These are phyloP conservation scores for Diplocarpon rosae DNA, from an alignment of 2,329 filamentous ascomycete species.

Conservation along the genomic window DNA sequence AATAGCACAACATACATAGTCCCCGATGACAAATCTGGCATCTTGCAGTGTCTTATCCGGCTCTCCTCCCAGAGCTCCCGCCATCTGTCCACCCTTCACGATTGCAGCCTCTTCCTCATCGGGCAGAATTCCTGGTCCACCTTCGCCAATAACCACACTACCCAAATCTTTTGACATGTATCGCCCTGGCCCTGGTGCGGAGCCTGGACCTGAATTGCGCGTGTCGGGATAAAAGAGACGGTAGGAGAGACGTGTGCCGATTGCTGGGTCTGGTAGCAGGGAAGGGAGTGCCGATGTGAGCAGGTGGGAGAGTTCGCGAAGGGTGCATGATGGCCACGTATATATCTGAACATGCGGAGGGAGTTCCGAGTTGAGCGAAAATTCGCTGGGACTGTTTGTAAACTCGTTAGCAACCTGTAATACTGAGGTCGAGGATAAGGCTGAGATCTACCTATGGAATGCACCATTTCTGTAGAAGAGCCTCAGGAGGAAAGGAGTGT, in stretches of 20 bases:
- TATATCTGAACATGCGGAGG: constrained; percentile 68
- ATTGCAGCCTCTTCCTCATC: constrained; percentile 30
- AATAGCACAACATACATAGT: constrained; percentile 77
- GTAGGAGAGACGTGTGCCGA: constrained; percentile 80
- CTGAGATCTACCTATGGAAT: constrained; percentile 52
- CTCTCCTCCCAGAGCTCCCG: constrained; percentile 40
- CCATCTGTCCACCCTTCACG: constrained; percentile 23
- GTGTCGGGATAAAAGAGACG: constrained; percentile 73
- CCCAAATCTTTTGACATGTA: constrained; percentile 76
- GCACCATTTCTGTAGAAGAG: constrained; percentile 69
- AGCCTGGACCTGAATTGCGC: constrained; percentile 22
- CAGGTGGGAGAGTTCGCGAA: constrained; percentile 70
- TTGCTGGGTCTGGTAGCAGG: constrained; percentile 59
- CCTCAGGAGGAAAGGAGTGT: constrained; percentile 73
- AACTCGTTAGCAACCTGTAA: neutral
- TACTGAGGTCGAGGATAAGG: constrained; percentile 7
- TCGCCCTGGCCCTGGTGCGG: constrained; percentile 36
- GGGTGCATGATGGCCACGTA: constrained; percentile 73
- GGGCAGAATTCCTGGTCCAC: constrained; percentile 33
- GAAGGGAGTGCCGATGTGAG: constrained; percentile 58
- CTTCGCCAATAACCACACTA: constrained; percentile 63
- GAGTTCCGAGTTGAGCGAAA: constrained; percentile 42
- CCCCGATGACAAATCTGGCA: constrained; percentile 74
- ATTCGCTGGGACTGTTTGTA: constrained; percentile 49
- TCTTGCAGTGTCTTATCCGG: constrained; percentile 65